These are phyloP conservation scores for Aspergillus hortae DNA, from an alignment of 2,329 filamentous ascomycete species.

Conservation along the genomic window DNA sequence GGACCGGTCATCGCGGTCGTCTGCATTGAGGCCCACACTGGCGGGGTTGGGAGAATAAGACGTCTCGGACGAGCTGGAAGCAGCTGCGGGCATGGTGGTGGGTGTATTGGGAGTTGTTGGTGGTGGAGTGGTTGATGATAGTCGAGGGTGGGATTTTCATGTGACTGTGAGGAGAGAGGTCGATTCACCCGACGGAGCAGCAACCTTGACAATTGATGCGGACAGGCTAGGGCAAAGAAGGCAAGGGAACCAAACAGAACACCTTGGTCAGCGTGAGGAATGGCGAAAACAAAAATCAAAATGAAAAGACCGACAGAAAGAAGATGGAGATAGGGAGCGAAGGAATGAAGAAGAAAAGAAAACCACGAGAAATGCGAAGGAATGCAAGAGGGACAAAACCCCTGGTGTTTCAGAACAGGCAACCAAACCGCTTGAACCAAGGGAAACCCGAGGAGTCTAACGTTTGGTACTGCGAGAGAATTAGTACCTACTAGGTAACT, in stretches of 20 bases:
- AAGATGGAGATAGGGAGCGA: not conserved
- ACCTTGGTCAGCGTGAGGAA: no score
- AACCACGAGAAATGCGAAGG: not conserved
- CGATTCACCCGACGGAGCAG: not conserved
- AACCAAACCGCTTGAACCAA: no score
- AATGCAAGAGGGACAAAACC: not conserved
- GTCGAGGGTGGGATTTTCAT: conserved; percentile 8
- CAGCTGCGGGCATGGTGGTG: conserved; percentile 23
- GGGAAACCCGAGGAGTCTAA: not conserved
- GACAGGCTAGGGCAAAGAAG: not conserved
- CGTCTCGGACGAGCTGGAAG: conserved; percentile 23
- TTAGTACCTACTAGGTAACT: not conserved
- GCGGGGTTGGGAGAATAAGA: conserved; percentile 20
- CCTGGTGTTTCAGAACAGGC: not conserved
- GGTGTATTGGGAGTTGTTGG: not conserved
- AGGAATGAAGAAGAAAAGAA: not conserved
- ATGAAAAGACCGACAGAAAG: not conserved
- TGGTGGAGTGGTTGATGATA: not conserved
- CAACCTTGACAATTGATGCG: no score
- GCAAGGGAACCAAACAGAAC: not conserved
- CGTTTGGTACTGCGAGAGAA: not conserved
- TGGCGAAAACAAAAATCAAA: no score
- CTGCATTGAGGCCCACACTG: conserved; percentile 16
- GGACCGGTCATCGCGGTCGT: conserved; percentile 30
- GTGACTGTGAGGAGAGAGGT: conserved; percentile 4